phyloP scores from a whole-genome alignment of 2,329 filamentous ascomycete species.

The Ceratocystiopsis sp. region DNA sequence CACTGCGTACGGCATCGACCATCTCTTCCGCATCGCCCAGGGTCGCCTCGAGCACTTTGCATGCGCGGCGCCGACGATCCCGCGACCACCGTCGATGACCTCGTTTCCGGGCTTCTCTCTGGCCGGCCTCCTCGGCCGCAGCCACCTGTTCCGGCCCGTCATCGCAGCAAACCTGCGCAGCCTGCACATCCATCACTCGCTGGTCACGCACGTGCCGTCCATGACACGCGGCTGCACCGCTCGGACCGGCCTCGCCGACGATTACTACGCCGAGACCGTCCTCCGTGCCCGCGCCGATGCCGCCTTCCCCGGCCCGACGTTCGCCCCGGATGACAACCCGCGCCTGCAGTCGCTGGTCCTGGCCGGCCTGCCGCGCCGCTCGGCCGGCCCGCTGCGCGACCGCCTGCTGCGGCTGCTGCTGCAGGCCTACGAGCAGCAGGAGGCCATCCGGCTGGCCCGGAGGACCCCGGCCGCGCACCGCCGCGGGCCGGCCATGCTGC shows the following conservation, averaged over 20 bases:
- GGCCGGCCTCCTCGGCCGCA: constrained; percentile 27
- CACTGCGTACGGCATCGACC: constrained; percentile 24
- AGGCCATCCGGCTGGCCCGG: constrained; percentile 19
- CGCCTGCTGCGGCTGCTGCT: constrained; percentile 30
- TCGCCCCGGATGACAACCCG: constrained; percentile 39
- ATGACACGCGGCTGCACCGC: constrained; percentile 22
- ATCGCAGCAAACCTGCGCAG: constrained; percentile 34
- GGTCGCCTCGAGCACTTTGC: constrained; percentile 36
- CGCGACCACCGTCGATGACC: constrained; percentile 11
- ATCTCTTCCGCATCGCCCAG: constrained; percentile 23
- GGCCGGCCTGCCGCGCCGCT: constrained; percentile 35
- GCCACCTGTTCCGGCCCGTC: constrained; percentile 33
- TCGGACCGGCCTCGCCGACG: constrained; percentile 2
- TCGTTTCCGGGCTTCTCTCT: constrained; percentile 8
- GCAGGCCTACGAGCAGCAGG: constrained; percentile 31
- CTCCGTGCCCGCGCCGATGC: constrained; percentile 25
- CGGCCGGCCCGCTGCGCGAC: constrained; percentile 30
- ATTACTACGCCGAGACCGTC: constrained; percentile 24
- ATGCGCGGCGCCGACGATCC: constrained; percentile 25
- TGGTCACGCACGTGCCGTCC: constrained; percentile 37
- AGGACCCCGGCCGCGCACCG: constrained; percentile 9
- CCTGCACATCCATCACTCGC: constrained; percentile 40
- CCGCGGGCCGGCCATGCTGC: constrained; percentile 25
- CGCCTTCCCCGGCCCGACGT: constrained; percentile 26
- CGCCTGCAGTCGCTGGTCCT: constrained; percentile 35